Evolutionary conservation across 768 basidiomycete species (phyloP).

Genomic region (Lactarius indigo): DNA sequence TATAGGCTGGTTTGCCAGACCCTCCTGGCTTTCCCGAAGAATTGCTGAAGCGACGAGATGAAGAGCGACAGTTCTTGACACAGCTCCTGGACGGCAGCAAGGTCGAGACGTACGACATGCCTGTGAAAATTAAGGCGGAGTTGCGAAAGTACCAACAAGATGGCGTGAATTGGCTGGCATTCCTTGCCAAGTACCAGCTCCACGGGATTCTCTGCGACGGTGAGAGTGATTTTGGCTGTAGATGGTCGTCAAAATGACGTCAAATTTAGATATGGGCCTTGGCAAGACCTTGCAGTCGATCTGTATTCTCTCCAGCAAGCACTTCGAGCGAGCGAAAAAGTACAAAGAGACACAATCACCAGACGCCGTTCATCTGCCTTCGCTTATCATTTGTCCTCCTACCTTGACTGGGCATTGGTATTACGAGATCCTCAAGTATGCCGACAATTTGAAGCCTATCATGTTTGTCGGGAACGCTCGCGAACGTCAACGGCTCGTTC

Average conservation of each 20-base stretch:
- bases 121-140: conserved; percentile 87
- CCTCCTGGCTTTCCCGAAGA: conserved; percentile 90
- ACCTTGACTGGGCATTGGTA: conserved; percentile 99
- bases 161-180: conserved; percentile 98
- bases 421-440: conserved; percentile 94
- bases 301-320: conserved; percentile 93
- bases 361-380: conserved; percentile 83
- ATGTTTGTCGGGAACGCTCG: conserved; percentile 86
- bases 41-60: conserved; percentile 77
- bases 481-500: conserved; percentile 68
- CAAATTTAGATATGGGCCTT: conserved; percentile 86
- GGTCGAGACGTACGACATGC: conserved; percentile 85
- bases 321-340: conserved; percentile 76
- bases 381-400: conserved; percentile 93
- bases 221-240: conserved; percentile 35
- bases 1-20: conserved; percentile 92
- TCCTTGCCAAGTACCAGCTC: conserved; percentile 94
- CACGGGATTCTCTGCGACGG: conserved; percentile 99
- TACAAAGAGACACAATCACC: conserved; percentile 62
- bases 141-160: conserved; percentile 97
- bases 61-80: conserved; percentile 86
- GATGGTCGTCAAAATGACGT: conserved; percentile 14
- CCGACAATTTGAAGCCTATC: conserved; percentile 76
- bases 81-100: conserved; percentile 95
- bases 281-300: conserved; percentile 98